These are phyloP conservation scores for Paracorniculantispora psalliotae DNA, from an alignment of 2,329 filamentous ascomycete species.

Conservation along the genomic window DNA sequence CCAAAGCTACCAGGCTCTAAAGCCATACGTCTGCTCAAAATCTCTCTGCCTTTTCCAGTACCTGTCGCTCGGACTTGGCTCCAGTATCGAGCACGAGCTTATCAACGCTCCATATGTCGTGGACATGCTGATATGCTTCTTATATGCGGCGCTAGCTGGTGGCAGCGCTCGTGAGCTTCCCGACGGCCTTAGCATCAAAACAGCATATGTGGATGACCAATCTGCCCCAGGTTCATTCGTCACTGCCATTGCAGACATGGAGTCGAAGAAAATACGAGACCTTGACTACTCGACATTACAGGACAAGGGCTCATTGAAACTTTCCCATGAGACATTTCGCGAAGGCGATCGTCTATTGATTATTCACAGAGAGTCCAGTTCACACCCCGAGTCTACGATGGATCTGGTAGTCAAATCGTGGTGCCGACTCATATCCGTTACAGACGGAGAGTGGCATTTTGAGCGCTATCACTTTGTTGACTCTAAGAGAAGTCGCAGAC, in stretches of 20 bases:
- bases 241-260: background rate
- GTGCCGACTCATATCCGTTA: background rate
- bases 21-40: slow-evolving; percentile 73
- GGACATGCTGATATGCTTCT: slow-evolving; percentile 79
- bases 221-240: slow-evolving; percentile 5
- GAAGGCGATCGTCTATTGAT: background rate
- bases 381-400: background rate
- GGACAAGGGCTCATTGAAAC: background rate
- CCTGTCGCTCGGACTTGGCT: slow-evolving; percentile 78
- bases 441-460: background rate
- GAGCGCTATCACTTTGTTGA: background rate
- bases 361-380: background rate
- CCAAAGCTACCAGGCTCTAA: slow-evolving; percentile 62
- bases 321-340: background rate
- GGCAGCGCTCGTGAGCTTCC: slow-evolving; percentile 41
- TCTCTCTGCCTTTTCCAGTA: slow-evolving; percentile 82
- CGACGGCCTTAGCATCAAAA: slow-evolving; percentile 34
- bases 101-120: slow-evolving; percentile 73
- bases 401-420: background rate
- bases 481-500: background rate
- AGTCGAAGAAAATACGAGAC: background rate
- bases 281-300: background rate
- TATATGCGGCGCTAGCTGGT: slow-evolving; percentile 54
- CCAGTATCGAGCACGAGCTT: slow-evolving; percentile 81
- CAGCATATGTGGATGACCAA: slow-evolving; percentile 18